Evolutionary conservation across 2,329 filamentous ascomycete genomes (phyloP), one percentile per base, ranked within the genome.

Genomic region (Dryadomyces quercivorus): DNA sequence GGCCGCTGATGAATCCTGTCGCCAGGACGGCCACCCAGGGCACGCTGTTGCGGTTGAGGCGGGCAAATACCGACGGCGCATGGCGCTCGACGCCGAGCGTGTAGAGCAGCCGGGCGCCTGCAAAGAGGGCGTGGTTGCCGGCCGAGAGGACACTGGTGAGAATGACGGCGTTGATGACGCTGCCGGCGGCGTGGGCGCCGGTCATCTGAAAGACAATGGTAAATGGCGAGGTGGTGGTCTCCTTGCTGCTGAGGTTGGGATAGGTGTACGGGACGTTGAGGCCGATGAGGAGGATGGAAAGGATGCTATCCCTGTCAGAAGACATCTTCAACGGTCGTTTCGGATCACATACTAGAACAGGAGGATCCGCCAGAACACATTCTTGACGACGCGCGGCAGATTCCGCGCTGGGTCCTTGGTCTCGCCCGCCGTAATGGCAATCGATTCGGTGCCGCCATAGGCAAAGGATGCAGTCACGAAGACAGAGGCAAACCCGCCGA

Each of bases 361-460:
- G 3, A 80, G 57, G 53, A 81, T 81, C 5, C 81, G 75, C 78
- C 78, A 84, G 61, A 84, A 83, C 43, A 83, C 80, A 54, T 84
- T 84, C 59, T 79, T 79, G 48, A 85, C 78, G 2, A 84, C 82
- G 3, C 74, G 73, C 1, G 82, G 82, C 38, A 85, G 68, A 55
- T 75, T 83, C 58, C 73, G 75, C 18, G 77, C 72, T 0, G 82
- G 82, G 59, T 84, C 73, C 59, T 77, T 79, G 2, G 82, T 84
- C 64, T 85, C 82, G 52, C 81, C 82, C 5, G 86, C 86, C 16
- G 84, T 85, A 50, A 92, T 81, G 59, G 82, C 86, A 10, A 89
- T 85, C 20, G 88, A 76, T 68, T 91, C 86, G 2, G 85, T 81
- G 45, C 86, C 86, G 38, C 76, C 76, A 56, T 71, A 83, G 26